These are phyloP conservation scores for Eucalyptus regnans DNA, from an alignment of 345 rosid species.

Conservation along the genomic window DNA sequence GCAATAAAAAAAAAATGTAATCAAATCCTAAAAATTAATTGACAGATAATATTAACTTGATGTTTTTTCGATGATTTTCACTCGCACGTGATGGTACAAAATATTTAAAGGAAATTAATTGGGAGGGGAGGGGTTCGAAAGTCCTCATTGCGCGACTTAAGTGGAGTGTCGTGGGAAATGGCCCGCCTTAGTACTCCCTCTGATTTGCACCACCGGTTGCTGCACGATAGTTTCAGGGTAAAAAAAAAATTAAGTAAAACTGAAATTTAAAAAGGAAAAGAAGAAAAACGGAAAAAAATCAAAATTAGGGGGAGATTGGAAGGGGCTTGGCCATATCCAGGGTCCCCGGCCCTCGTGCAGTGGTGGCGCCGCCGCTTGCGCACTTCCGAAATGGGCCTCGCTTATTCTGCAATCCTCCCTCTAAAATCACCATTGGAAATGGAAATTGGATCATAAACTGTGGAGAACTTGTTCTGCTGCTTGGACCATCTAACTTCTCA, in stretches of 20 bases:
- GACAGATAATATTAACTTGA: neutral
- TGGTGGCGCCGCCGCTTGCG: neutral
- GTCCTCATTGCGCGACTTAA: too few species aligned
- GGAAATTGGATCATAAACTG: constrained; percentile 54
- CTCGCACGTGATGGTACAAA: neutral
- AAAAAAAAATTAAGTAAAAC: neutral
- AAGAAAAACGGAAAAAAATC: neutral
- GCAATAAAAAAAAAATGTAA: neutral
- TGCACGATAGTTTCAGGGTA: too few species aligned
- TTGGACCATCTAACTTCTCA: constrained; percentile 34
- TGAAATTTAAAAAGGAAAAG: neutral
- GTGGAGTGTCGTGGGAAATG: too few species aligned
- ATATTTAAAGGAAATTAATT: neutral
- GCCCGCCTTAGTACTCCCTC: too few species aligned
- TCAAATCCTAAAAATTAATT: neutral
- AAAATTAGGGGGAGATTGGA: neutral
- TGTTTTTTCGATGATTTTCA: neutral
- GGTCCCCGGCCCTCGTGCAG: neutral
- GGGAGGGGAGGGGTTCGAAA: too few species aligned
- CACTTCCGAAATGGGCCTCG: neutral
- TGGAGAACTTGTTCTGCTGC: constrained; percentile 85
- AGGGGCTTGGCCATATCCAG: neutral
- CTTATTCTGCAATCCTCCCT: neutral
- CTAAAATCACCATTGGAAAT: constrained; percentile 6
- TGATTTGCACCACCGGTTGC: too few species aligned